phyloP scores from a whole-genome alignment of 495 filamentous ascomycete genomes.

The Parmelia sp. region DNA sequence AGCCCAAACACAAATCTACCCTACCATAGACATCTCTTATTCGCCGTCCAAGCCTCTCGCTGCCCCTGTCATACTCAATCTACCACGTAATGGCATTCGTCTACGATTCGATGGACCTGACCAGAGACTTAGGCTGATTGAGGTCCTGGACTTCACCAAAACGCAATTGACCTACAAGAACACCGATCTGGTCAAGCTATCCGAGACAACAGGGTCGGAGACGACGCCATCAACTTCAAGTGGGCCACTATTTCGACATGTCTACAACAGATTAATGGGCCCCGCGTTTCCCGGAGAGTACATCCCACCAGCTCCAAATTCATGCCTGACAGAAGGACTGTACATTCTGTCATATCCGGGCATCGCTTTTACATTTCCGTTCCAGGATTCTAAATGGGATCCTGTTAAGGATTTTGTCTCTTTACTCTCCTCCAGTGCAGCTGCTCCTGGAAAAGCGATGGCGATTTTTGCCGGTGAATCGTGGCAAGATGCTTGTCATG shows the following conservation, averaged over 20 bases:
- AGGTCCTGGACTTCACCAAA: constrained; percentile 87
- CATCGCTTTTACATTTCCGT: constrained; percentile 82
- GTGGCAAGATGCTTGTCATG: constrained; percentile 73
- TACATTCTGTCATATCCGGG: constrained; percentile 93
- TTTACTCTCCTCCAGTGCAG: constrained; percentile 69
- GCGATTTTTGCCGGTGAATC: constrained; percentile 82
- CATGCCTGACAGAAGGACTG: constrained; percentile 48
- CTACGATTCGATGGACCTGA: constrained; percentile 90
- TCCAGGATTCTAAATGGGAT: constrained; percentile 70
- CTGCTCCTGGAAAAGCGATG: constrained; percentile 70
- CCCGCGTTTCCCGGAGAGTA: constrained; percentile 92
- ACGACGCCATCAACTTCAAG: constrained; percentile 33
- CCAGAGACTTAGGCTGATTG: constrained; percentile 83
- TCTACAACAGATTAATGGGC: constrained; percentile 86
- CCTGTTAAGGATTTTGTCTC: constrained; percentile 78
- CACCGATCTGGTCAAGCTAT: constrained; percentile 68
- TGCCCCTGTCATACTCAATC: constrained; percentile 62
- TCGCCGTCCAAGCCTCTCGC: constrained; percentile 61
- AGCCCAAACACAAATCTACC: constrained; percentile 71
- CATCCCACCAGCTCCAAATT: constrained; percentile 49
- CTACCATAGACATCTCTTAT: constrained; percentile 74
- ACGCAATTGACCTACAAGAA: constrained; percentile 75
- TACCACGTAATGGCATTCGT: constrained; percentile 80
- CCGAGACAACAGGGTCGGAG: constrained; percentile 34
- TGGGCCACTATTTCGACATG: constrained; percentile 80